A percentile compares a stretch with the other conserved stretches of the same genome.
Evolutionary conservation across 768 basidiomycete genomes (phyloP).

Genomic region (Hypholoma sublateritium): DNA sequence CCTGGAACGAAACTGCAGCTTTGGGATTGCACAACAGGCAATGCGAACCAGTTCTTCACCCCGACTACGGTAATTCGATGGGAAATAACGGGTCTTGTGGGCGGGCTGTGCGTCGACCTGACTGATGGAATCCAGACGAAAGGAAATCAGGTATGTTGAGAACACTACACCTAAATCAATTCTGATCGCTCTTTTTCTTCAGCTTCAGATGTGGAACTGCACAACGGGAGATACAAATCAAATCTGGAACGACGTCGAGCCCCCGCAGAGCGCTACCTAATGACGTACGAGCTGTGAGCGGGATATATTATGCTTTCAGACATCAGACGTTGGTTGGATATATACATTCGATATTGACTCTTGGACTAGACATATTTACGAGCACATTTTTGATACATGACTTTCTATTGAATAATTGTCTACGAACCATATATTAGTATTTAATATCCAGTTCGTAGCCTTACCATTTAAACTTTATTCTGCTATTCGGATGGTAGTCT

Average conservation of each 20-base stretch:
- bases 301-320: too few species aligned
- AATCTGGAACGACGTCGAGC: slow-evolving; percentile 1
- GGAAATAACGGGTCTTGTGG: neutral
- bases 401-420: too few species aligned
- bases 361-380: too few species aligned
- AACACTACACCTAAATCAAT: neutral
- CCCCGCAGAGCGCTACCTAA: neutral
- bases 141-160: neutral
- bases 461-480: too few species aligned
- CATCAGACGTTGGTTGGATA: too few species aligned
- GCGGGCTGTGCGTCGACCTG: neutral
- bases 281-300: too few species aligned
- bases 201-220: slow-evolving; percentile 5
- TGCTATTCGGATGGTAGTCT: too few species aligned
- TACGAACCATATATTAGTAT: too few species aligned
- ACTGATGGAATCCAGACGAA: neutral
- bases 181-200: neutral
- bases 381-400: too few species aligned
- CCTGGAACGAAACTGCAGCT: slow-evolving; percentile 4
- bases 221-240: neutral
- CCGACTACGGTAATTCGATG: neutral
- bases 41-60: neutral
- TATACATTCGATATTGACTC: too few species aligned
- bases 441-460: too few species aligned
- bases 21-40: neutral